phyloP scores from a whole-genome alignment of 2,329 filamentous ascomycete genomes.

The Epichloe hybrida region DNA sequence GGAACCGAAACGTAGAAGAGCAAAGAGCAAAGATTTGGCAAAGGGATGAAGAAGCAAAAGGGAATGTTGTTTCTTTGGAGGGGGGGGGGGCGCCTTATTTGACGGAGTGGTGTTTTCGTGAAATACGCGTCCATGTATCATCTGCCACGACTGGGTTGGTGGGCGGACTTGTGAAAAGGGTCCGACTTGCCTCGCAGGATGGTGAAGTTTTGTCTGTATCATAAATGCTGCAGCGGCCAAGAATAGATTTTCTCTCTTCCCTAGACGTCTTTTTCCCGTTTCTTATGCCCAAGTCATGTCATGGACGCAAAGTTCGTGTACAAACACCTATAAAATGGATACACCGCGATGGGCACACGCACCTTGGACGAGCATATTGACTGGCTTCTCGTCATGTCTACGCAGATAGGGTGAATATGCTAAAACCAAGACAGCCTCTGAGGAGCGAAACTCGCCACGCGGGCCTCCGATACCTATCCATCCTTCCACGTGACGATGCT shows the following conservation, averaged over 20 bases:
- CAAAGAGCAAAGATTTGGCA: constrained; percentile 5
- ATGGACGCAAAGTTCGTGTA: too few species aligned
- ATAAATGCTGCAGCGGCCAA: constrained; percentile 5
- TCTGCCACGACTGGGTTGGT: constrained; percentile 8
- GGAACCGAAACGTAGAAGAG: background rate
- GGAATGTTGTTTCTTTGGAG: background rate
- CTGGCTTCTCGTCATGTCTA: too few species aligned
- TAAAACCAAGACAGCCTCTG: too few species aligned
- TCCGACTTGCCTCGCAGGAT: background rate
- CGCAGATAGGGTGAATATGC: too few species aligned
- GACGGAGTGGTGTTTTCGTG: background rate
- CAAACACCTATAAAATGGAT: too few species aligned
- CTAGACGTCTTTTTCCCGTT: too few species aligned
- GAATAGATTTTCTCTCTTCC: constrained; percentile 1
- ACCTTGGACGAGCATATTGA: too few species aligned
- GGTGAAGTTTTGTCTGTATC: constrained; percentile 6
- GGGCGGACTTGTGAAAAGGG: background rate
- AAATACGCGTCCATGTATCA: constrained; percentile 4
- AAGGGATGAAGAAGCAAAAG: background rate
- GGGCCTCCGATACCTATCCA: too few species aligned
- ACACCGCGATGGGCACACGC: too few species aligned
- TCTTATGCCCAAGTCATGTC: background rate
- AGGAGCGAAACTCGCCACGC: too few species aligned
- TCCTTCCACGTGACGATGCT: too few species aligned
- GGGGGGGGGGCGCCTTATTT: background rate